These are phyloP conservation scores for Fusarium coffeatum DNA, from an alignment of 2,329 filamentous ascomycete genomes.

Conservation along the genomic window DNA sequence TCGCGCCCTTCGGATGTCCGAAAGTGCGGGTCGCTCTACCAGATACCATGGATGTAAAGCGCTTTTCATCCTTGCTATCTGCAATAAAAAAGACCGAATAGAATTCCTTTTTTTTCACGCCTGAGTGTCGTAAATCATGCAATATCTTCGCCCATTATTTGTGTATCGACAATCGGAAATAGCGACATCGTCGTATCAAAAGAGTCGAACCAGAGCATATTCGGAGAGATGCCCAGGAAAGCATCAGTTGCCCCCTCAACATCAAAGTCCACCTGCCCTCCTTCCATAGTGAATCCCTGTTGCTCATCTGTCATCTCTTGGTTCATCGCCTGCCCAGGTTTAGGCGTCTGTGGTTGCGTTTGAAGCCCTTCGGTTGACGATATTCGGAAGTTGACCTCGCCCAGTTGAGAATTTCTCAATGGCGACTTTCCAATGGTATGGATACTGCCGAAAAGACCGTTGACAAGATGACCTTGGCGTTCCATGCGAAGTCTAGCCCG, in stretches of 20 bases:
- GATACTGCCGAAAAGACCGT: conserved; percentile 42
- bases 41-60: background rate
- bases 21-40: background rate
- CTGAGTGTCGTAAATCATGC: background rate
- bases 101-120: too few relatives aligned
- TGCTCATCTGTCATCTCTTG: conserved; percentile 11
- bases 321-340: background rate
- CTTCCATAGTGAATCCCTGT: background rate
- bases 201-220: conserved; percentile 45
- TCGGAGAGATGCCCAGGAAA: conserved; percentile 42
- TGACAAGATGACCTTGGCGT: conserved; percentile 40
- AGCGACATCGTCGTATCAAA: conserved; percentile 45
- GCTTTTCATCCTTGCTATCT: background rate
- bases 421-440: conserved; percentile 36
- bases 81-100: background rate
- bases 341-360: conserved; percentile 8
- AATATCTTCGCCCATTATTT: conserved; percentile 26
- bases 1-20: conserved; percentile 8
- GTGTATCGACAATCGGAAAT: conserved; percentile 43
- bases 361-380: background rate
- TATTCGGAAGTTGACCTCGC: background rate
- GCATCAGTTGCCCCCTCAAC: conserved; percentile 30
- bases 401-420: background rate
- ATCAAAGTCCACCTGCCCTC: conserved; percentile 18
- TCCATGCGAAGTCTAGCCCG: conserved; percentile 41